These are phyloP conservation scores for Zymoseptoria crescenta DNA, from an alignment of 2,329 filamentous ascomycete genomes.

Conservation along the genomic window DNA sequence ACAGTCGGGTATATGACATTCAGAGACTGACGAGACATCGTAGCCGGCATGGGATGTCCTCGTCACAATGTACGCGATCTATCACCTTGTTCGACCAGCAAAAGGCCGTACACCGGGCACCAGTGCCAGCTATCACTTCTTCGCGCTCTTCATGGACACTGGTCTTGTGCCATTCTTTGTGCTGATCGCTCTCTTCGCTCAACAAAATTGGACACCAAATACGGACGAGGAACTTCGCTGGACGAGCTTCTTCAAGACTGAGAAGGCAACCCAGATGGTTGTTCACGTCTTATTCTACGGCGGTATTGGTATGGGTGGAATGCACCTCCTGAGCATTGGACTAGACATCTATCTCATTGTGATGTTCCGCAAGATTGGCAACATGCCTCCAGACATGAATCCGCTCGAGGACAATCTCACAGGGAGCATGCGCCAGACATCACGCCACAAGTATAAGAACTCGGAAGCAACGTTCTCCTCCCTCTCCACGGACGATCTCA, in stretches of 20 bases:
- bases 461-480: constrained; percentile 41
- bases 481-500: constrained; percentile 19
- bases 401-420: constrained; percentile 82
- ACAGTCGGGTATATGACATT: not conserved
- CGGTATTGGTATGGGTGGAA: constrained; percentile 53
- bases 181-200: constrained; percentile 49
- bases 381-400: constrained; percentile 89
- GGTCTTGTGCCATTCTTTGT: constrained; percentile 56
- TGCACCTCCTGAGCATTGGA: constrained; percentile 63
- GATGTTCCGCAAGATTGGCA: constrained; percentile 73
- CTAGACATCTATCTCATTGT: constrained; percentile 68
- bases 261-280: constrained; percentile 52
- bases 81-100: constrained; percentile 66
- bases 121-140: constrained; percentile 82
- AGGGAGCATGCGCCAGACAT: constrained; percentile 44
- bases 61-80: constrained; percentile 67
- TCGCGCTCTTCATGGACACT: constrained; percentile 66
- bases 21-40: not conserved
- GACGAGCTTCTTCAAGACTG: constrained; percentile 58
- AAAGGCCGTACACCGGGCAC: constrained; percentile 67
- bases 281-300: constrained; percentile 58
- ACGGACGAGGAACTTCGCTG: constrained; percentile 48
- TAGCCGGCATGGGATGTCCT: constrained; percentile 69
- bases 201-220: constrained; percentile 44
- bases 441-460: constrained; percentile 66